phyloP scores from a whole-genome alignment of 352 stramenopile species.

The Stramenopiles sp. region DNA sequence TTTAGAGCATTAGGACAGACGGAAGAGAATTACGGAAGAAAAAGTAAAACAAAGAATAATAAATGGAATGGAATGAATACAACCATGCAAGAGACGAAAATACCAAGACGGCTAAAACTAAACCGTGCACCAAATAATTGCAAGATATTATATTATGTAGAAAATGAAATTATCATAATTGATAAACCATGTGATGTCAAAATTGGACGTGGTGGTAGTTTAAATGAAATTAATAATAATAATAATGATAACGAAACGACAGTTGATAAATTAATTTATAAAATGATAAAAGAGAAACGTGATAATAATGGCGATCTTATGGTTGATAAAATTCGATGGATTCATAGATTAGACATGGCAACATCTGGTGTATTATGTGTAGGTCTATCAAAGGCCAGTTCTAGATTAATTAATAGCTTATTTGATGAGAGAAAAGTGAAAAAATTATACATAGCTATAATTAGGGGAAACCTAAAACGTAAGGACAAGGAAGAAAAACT shows the following conservation, averaged over 20 bases:
- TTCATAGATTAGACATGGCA: neutral
- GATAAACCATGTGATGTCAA: neutral
- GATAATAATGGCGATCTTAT: too few species aligned
- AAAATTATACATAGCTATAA: neutral
- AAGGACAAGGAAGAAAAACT: neutral
- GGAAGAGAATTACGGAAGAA: too few species aligned
- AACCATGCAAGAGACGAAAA: neutral
- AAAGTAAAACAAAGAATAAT: too few species aligned
- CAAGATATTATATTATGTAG: neutral
- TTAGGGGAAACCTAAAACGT: neutral
- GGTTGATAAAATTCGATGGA: neutral
- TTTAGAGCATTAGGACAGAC: too few species aligned
- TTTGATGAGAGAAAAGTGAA: neutral
- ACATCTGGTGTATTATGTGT: neutral
- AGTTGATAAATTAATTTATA: neutral
- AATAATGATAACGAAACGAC: neutral
- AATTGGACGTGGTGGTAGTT: neutral
- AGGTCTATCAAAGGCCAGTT: neutral
- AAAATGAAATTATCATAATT: neutral
- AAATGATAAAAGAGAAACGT: neutral
- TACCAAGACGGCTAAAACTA: neutral
- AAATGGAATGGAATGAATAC: too few species aligned
- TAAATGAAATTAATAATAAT: neutral
- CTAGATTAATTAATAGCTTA: neutral
- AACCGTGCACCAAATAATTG: neutral